These are phyloP conservation scores for Albatrellus sp. DNA, from an alignment of 1,284 basidiomycete species.

Conservation along the genomic window DNA sequence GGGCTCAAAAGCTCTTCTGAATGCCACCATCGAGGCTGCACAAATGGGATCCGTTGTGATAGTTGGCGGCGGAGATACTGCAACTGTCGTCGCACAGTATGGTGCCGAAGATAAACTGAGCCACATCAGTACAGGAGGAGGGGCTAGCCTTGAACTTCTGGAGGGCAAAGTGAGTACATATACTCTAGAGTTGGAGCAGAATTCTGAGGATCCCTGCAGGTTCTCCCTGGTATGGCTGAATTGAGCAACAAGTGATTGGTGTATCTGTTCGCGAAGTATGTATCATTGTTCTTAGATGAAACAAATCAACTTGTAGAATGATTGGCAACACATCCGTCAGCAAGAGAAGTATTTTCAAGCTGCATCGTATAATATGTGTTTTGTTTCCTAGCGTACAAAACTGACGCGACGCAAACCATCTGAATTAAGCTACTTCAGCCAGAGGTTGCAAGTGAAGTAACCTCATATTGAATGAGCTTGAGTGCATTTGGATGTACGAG, in stretches of 20 bases:
- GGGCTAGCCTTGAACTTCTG: conserved; percentile 88
- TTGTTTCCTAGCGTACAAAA: no score
- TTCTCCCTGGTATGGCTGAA: conserved; percentile 75
- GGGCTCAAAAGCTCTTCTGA: conserved; percentile 79
- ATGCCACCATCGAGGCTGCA: conserved; percentile 83
- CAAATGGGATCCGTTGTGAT: conserved; percentile 86
- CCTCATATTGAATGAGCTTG: no score
- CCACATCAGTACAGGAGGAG: conserved; percentile 96
- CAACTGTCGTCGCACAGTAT: conserved; percentile 81
- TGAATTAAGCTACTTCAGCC: no score
- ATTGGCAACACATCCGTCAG: no score
- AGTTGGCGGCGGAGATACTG: conserved; percentile 89
- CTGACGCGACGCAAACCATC: no score
- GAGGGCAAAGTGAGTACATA: conserved; percentile 79
- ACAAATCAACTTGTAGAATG: no score
- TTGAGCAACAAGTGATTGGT: conserved; percentile 50
- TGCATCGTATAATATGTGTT: no score
- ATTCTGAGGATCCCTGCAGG: conserved; percentile 27
- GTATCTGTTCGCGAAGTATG: background rate
- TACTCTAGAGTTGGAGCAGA: background rate
- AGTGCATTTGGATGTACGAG: no score
- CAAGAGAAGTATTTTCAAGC: no score
- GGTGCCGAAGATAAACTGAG: conserved; percentile 80
- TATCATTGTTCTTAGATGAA: no score
- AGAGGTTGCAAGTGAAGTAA: no score